These are phyloP conservation scores for Fusarium dlaminii DNA, from an alignment of 2,329 filamentous ascomycete genomes.

Conservation along the genomic window DNA sequence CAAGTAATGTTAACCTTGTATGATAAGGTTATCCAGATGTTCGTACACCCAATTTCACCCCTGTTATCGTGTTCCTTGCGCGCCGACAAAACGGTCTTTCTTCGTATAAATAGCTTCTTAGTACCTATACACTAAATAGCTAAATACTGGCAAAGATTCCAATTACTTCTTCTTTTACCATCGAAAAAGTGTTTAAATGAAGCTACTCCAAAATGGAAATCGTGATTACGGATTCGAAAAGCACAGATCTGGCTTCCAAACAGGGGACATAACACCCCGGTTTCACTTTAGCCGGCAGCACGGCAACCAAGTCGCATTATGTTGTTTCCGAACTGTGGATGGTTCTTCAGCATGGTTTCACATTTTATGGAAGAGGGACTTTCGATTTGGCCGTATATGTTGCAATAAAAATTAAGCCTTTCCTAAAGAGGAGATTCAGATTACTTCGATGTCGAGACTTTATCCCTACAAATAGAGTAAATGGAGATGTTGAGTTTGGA, in stretches of 20 bases:
- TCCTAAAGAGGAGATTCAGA: conserved; percentile 3
- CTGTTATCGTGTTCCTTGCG: too few relatives aligned
- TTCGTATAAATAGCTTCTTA: accelerated
- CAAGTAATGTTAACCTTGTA: neutral
- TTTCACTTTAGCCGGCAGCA: neutral
- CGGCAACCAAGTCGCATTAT: neutral
- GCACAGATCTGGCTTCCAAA: neutral
- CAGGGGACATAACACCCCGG: neutral
- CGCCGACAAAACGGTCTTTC: neutral
- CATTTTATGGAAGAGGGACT: neutral
- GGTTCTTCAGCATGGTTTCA: neutral
- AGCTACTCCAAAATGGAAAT: neutral
- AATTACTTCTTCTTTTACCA: accelerated
- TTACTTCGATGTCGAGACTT: neutral
- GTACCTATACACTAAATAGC: accelerated
- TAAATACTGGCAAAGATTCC: accelerated
- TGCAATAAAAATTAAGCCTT: neutral
- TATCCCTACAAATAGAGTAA: neutral
- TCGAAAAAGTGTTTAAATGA: neutral
- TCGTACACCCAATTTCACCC: neutral
- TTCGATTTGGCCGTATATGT: neutral
- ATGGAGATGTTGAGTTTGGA: neutral
- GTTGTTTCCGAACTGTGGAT: neutral
- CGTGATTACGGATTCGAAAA: neutral
- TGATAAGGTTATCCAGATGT: neutral